Base-by-base conservation (phyloP, 106 monocot species). In the Vanilla planifolia region DNA sequence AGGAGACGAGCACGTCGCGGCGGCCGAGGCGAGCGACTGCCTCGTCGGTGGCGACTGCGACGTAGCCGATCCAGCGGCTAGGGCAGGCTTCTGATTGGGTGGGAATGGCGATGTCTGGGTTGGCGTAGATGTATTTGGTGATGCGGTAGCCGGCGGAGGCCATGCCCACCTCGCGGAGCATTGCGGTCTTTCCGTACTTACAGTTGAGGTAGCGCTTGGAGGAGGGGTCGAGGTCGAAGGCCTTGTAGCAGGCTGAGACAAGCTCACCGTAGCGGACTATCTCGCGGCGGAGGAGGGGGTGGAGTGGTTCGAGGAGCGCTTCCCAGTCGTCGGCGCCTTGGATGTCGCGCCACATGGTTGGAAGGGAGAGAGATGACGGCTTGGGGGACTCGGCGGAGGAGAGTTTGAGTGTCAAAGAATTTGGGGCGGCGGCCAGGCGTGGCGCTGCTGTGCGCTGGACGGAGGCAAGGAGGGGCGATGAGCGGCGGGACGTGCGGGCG, bases 61-160 rank as follows among this genome's bases (percentile, higher is more conserved):
- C 77, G 61, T 77, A 82, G 3, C 82, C 82, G 37, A 82, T 70
- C 82, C 82, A 82, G 17, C 69, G 71, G 73, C 82, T 82, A 6
- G 46, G 13, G 43, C 59, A 25, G 10, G 71, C 33, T 25, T 46
- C 74, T n/a, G 24, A 22, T 53, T 70, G 68, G 5, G 60, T 60
- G 24, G 69, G 78, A 22, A 66, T 64, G 62, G 10, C 41, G 33
- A 70, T 68, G 58, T 61, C 63, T 8, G 84, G 64, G 8, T 74
- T 64, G 8, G 83, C 79, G 48, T 84, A 84, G 24, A 84, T 30
- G 44, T 84, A 84, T 53, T 72, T 68, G 33, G 71, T 71, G 33
- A 81, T 52, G 14, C 59, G 63, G 48, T 81, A 81, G 17, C 80
- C 80, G 0, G 80, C 58, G 6, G 8, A 17, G 5, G 29, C 43